phyloP scores from a whole-genome alignment of 208 protist genomes.

The Crithidia bombi region DNA sequence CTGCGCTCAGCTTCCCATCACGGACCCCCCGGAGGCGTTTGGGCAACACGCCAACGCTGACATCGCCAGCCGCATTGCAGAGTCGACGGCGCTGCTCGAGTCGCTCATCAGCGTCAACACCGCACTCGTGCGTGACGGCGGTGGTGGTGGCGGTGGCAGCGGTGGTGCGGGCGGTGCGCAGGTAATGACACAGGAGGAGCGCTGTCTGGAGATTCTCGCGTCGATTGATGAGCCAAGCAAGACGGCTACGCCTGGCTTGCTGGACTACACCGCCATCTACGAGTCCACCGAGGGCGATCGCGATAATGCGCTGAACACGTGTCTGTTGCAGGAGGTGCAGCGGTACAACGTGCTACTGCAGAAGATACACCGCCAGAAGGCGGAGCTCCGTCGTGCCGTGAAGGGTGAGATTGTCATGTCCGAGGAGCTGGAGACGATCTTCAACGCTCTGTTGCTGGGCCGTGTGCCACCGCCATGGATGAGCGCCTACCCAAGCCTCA shows the following conservation, averaged over 20 bases:
- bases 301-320: slow-evolving; percentile 95
- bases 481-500: slow-evolving; percentile 97
- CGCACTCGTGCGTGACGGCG: slow-evolving; percentile 75
- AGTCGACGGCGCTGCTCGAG: slow-evolving; percentile 93
- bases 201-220: slow-evolving; percentile 87
- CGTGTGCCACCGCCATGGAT: slow-evolving; percentile 95
- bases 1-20: slow-evolving; percentile 92
- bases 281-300: slow-evolving; percentile 91
- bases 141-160: slow-evolving; percentile 38
- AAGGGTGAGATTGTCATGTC: slow-evolving; percentile 98
- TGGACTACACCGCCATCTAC: slow-evolving; percentile 92
- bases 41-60: slow-evolving; percentile 99
- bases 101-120: slow-evolving; percentile 93
- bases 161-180: slow-evolving; percentile 36
- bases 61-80: slow-evolving; percentile 96
- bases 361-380: slow-evolving; percentile 91
- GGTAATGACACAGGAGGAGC: slow-evolving; percentile 74
- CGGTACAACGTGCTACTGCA: slow-evolving; percentile 96
- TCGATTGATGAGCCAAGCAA: slow-evolving; percentile 89
- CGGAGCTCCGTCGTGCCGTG: slow-evolving; percentile 94
- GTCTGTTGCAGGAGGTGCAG: slow-evolving; percentile 98
- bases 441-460: slow-evolving; percentile 88
- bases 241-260: slow-evolving; percentile 70
- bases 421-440: slow-evolving; percentile 95
- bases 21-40: slow-evolving; percentile 97